phyloP scores from a whole-genome alignment of 257 asterid genomes.

The Paulownia fortunei region DNA sequence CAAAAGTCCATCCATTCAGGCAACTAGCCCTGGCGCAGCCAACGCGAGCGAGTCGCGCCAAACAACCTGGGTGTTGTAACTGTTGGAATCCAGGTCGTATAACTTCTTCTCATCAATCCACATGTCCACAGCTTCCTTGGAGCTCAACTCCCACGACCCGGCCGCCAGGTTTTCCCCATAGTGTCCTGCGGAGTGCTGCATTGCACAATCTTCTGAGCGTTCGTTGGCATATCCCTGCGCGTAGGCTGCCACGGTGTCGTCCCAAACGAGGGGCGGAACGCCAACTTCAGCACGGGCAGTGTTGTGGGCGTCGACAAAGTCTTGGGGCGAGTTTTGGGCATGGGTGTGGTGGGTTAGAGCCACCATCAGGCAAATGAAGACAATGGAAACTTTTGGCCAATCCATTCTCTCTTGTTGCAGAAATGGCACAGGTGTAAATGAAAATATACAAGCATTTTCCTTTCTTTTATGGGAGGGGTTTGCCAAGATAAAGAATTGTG shows the following conservation, averaged over 20 bases:
- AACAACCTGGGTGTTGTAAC: slow-evolving; percentile 59
- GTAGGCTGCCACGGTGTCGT: slow-evolving; percentile 38
- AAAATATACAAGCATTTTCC: background rate
- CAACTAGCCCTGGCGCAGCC: slow-evolving; percentile 59
- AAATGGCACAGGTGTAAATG: background rate
- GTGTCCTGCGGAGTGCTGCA: slow-evolving; percentile 43
- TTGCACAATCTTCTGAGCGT: slow-evolving; percentile 41
- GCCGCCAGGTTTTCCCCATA: slow-evolving; percentile 67
- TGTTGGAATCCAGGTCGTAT: slow-evolving; percentile 27
- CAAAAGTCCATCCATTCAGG: slow-evolving; percentile 36
- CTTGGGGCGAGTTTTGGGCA: slow-evolving; percentile 36
- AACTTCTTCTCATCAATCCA: slow-evolving; percentile 50
- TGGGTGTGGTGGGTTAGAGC: background rate
- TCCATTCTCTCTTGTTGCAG: slow-evolving; percentile 21
- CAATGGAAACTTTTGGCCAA: background rate
- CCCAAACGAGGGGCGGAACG: slow-evolving; percentile 49
- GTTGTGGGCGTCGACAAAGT: slow-evolving; percentile 48
- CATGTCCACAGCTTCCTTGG: slow-evolving; percentile 39
- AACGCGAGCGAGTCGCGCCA: slow-evolving; percentile 41
- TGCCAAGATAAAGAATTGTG: background rate
- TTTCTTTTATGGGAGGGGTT: background rate
- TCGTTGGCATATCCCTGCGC: slow-evolving; percentile 44
- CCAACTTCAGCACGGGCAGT: slow-evolving; percentile 44
- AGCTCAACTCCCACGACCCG: slow-evolving; percentile 41
- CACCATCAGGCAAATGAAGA: slow-evolving; percentile 20